phyloP scores from a whole-genome alignment of 768 basidiomycete species.

The Crepidotus variabilis region DNA sequence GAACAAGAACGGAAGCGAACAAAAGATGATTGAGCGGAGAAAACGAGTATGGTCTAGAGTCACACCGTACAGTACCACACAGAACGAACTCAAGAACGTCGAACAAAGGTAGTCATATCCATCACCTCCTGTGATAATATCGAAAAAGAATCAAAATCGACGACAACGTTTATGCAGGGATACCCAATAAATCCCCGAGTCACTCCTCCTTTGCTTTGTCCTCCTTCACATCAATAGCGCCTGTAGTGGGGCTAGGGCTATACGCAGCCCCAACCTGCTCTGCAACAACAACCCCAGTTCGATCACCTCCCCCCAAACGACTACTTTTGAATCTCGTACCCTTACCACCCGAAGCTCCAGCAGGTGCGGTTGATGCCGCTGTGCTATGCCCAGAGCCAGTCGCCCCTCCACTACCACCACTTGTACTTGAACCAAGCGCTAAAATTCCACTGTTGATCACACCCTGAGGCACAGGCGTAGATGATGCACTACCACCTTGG shows the following conservation, averaged over 20 bases:
- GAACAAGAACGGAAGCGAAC: too few species aligned
- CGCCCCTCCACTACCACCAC: background rate
- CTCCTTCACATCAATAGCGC: conserved; percentile 9
- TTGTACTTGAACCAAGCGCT: background rate
- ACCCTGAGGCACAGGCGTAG: background rate
- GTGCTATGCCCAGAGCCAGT: background rate
- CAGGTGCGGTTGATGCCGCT: background rate
- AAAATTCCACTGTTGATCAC: background rate
- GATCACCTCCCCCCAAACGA: conserved; percentile 45
- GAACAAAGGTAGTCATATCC: too few species aligned
- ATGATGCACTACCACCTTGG: background rate
- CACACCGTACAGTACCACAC: too few species aligned
- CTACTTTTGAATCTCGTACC: conserved; percentile 66
- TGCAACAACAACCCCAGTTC: conserved; percentile 42
- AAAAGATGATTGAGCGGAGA: too few species aligned
- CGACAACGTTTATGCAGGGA: background rate
- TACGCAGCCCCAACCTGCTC: conserved; percentile 40
- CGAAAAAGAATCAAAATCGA: background rate
- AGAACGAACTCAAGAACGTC: too few species aligned
- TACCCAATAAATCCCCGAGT: background rate
- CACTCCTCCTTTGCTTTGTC: conserved; percentile 16
- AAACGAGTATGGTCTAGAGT: too few species aligned
- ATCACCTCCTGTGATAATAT: background rate
- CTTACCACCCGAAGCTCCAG: conserved; percentile 1
- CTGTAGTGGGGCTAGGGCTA: conserved; percentile 15